These are phyloP conservation scores for Coemansia sp. DNA, from an alignment of 371 early-diverging fungal species.

Conservation along the genomic window DNA sequence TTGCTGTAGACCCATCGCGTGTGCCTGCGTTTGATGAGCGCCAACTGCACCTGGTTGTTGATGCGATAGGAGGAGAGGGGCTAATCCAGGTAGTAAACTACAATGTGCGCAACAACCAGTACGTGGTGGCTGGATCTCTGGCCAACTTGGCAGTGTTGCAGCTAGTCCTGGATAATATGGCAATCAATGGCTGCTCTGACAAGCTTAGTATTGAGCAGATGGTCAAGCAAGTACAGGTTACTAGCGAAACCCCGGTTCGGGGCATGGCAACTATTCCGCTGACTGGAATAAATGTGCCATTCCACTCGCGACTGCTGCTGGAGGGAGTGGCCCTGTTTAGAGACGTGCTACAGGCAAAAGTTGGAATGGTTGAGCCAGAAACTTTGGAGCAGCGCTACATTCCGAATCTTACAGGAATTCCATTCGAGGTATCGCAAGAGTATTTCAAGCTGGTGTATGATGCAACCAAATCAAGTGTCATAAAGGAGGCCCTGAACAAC, in stretches of 20 bases:
- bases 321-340: slow-evolving; percentile 91
- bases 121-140: slow-evolving; percentile 88
- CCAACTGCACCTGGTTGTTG: slow-evolving; percentile 71
- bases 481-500: slow-evolving; percentile 68
- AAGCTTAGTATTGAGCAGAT: slow-evolving; percentile 15
- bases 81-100: slow-evolving; percentile 93
- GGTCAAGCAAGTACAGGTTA: background rate
- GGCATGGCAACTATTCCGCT: slow-evolving; percentile 81
- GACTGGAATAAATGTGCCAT: slow-evolving; percentile 91
- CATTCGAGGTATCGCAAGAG: slow-evolving; percentile 75
- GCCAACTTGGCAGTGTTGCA: slow-evolving; percentile 76
- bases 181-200: slow-evolving; percentile 53
- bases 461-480: slow-evolving; percentile 69
- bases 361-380: background rate
- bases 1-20: slow-evolving; percentile 90
- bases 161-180: slow-evolving; percentile 64
- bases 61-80: slow-evolving; percentile 66
- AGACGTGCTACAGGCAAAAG: slow-evolving; percentile 72
- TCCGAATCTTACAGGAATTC: slow-evolving; percentile 91
- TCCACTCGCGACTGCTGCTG: slow-evolving; percentile 91
- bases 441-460: slow-evolving; percentile 78
- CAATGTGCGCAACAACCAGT: slow-evolving; percentile 95
- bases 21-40: slow-evolving; percentile 79
- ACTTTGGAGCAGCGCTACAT: slow-evolving; percentile 80
- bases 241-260: background rate